These are phyloP conservation scores for Zygosaccharomyces sapae DNA, from an alignment of 1,139 yeast species.

Conservation along the genomic window DNA sequence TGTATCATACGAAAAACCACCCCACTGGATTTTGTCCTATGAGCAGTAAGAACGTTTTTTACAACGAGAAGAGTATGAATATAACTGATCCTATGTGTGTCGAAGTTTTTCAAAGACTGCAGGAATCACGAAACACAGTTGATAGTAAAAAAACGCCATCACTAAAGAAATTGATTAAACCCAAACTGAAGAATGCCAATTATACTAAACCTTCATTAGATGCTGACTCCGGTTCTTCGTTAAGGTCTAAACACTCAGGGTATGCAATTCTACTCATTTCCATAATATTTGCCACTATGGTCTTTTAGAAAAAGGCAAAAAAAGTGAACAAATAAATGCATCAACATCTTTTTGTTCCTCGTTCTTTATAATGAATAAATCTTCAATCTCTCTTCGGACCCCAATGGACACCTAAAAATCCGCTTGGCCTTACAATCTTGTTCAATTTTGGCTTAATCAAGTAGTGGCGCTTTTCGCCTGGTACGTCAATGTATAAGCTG, in stretches of 20 bases:
- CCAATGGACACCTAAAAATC: conserved; percentile 81
- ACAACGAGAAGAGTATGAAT: conserved; percentile 18
- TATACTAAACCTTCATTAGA: not conserved
- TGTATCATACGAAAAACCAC: conserved; percentile 39
- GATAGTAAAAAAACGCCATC: not conserved
- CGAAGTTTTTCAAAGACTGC: conserved; percentile 1
- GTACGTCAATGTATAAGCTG: conserved; percentile 71
- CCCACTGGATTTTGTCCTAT: conserved; percentile 24
- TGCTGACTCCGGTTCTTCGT: conserved; percentile 8
- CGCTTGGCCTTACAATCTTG: conserved; percentile 41
- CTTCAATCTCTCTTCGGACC: conserved; percentile 59
- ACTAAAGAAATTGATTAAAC: not conserved
- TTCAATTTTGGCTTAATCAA: conserved; percentile 54
- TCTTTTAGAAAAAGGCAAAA: not conserved
- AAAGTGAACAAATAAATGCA: not conserved
- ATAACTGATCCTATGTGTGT: conserved; percentile 1
- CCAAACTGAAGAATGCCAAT: not conserved
- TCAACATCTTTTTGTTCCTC: not conserved
- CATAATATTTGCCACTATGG: conserved; percentile 12
- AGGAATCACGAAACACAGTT: not conserved
- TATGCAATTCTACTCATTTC: conserved; percentile 12
- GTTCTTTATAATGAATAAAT: not conserved
- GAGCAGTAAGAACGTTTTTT: conserved; percentile 20
- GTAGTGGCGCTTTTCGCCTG: conserved; percentile 64
- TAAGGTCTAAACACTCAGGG: conserved; percentile 11